Percentiles rank a stretch among this genome's conserved stretches.
Conservation (phyloP, 2,329 filamentous ascomycete species). For the Fusarium sp. region DNA sequence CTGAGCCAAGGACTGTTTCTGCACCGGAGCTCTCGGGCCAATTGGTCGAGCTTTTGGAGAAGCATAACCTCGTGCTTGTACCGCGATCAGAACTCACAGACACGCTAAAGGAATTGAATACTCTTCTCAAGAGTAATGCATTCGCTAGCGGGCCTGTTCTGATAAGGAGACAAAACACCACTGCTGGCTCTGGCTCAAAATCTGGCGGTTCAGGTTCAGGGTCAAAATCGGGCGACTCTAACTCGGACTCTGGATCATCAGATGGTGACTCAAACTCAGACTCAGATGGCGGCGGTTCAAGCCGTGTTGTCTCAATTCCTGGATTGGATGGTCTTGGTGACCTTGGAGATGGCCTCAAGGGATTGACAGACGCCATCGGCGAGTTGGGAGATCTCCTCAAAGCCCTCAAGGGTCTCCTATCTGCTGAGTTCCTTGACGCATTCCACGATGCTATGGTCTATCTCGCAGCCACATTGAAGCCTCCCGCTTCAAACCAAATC, state of each 20-base stretch:
- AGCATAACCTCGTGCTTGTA: constrained; percentile 59
- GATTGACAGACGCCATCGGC: constrained; percentile 44
- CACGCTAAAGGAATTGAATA: constrained; percentile 57
- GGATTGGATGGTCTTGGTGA: constrained; percentile 39
- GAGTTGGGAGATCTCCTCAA: constrained; percentile 44
- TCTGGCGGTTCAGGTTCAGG: neutral
- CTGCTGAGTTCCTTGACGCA: constrained; percentile 55
- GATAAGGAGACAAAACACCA: constrained; percentile 32
- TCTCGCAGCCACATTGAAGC: constrained; percentile 54
- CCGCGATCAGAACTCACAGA: constrained; percentile 61
- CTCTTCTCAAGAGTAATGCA: constrained; percentile 52
- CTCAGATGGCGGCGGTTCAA: neutral
- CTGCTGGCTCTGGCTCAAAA: neutral
- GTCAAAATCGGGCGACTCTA: neutral
- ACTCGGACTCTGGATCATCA: neutral
- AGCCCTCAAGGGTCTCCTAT: constrained; percentile 51
- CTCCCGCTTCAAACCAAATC: constrained; percentile 52
- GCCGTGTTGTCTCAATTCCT: constrained; percentile 9
- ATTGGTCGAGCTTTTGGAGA: constrained; percentile 57
- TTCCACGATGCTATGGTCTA: constrained; percentile 58
- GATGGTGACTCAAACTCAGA: neutral
- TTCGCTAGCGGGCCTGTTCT: constrained; percentile 15
- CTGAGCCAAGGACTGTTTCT: constrained; percentile 42
- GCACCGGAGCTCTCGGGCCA: constrained; percentile 50
- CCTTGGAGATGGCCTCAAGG: constrained; percentile 33